Conservation (phyloP, 352 stramenopile species). For the Discostella stelligera region DNA sequence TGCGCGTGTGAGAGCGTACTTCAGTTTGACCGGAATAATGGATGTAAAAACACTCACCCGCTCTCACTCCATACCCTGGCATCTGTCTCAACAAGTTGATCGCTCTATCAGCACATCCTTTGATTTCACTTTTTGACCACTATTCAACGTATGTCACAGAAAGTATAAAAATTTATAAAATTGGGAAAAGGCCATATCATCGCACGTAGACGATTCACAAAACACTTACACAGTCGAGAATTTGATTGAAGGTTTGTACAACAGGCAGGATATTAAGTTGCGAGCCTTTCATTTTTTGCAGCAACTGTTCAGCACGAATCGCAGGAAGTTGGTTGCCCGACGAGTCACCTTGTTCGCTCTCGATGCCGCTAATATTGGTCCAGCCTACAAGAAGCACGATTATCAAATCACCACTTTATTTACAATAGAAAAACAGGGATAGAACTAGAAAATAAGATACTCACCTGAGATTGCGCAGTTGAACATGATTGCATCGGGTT, state of each 20-base stretch:
- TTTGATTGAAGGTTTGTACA: conserved; percentile 39
- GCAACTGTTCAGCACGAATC: conserved; percentile 30
- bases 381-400: conserved; percentile 13
- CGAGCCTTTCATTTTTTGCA: conserved; percentile 28
- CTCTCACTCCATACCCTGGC: conserved; percentile 8
- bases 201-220: neutral
- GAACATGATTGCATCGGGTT: conserved; percentile 46
- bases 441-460: neutral
- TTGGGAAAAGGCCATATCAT: neutral
- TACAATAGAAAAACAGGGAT: neutral
- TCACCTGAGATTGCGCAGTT: conserved; percentile 16
- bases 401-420: neutral
- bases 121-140: conserved; percentile 41
- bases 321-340: conserved; percentile 15
- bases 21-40: neutral
- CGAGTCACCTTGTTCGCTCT: neutral
- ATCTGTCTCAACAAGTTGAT: conserved; percentile 34
- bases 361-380: conserved; percentile 25
- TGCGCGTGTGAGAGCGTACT: neutral
- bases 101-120: conserved; percentile 30
- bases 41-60: conserved; percentile 1
- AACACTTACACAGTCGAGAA: conserved; percentile 44
- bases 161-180: neutral
- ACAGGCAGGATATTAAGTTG: conserved; percentile 27
- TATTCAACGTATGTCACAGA: neutral